Evolutionary conservation across 2,329 filamentous ascomycete genomes (phyloP), one percentile per base, ranked within the genome.

Genomic region (Apiospora sp.): DNA sequence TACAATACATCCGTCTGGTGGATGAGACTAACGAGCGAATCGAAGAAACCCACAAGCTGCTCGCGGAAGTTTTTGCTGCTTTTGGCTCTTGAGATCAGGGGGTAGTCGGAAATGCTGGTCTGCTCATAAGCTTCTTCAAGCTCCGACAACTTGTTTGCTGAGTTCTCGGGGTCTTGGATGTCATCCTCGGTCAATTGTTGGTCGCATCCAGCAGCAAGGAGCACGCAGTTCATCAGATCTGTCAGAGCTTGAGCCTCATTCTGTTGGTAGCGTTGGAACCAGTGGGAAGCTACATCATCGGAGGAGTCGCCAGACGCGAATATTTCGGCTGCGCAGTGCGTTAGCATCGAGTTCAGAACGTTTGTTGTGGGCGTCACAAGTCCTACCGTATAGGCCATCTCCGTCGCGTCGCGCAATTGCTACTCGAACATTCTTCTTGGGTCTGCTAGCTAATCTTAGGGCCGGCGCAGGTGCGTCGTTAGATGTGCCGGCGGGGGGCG

Each of bases 81-180:
- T 81, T 93, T 96, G 51, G 92, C 89, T 83, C 92, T 95, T 22
- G 94, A 93, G 73, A 97, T 93, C 64, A 99, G 89, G 51, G 96
- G 96, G 79, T 99, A 99, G 68, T 98, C 96, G 44, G 93, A 92
- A 69, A 96, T 92, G 80, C 75, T 80, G 49, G 80, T 81, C 80
- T 93, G 91, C 82, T 96, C 92, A 80, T 95, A 97, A 74, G 95
- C 91, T 74, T 93, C 92, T 82, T 98, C 94, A n/a, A 99, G 87
- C 78, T 98, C 95, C 30, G 89, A 87, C 67, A 99, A 85, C 79
- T 91, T 92, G 79, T 91, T 92, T 24, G 93, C 90, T 68, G 92
- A 94, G 79, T 96, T 95, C 80, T 99, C 96, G 10, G 94, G 91
- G 80, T 99, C 96, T 76, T 92, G 91, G 75, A 98, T 94, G 80